Base-by-base conservation (phyloP, 2,329 filamentous ascomycete genomes). In the Colletotrichum orbiculare region DNA sequence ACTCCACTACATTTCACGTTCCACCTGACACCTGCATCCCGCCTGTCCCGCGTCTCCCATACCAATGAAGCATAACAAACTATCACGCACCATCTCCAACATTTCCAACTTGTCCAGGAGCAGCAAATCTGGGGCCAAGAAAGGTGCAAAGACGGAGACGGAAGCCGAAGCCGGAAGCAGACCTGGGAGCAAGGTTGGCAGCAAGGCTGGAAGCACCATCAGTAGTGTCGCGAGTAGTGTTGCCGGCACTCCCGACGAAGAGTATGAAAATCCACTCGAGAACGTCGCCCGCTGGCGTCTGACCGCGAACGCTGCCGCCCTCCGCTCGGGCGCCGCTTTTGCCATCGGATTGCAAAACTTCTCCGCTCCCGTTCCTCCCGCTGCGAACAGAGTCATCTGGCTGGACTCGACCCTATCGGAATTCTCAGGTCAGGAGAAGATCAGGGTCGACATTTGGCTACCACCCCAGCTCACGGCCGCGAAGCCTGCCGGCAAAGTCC, bases 371-470 rank as follows among this genome's bases (percentile, higher is more conserved):
- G 74, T 76, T 10, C 77, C 79, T 2, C 79, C 78, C 3, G 72
- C 74, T 42, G 77, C 77, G 10, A 75, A 77, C 37, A 71, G 73
- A 55, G 77, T 77, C 15, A 71, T 83, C 17, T 82, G 74, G 71
- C 73, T 82, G 4, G 79, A 83, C 69, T 78, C 81, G 10, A 82
- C 79, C 9, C 69, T 82, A 8, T 77, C 79, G 5, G 68, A 72
- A 42, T 73, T 68, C 56, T 73, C 73, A 53, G 79, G 76, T 37
- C 73, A 71, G 37, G 72, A 74, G 35, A 80, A 78, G 70, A 79
- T 82, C 71, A 78, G 78, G 68, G 78, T 83, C 34, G 83, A 86
- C 73, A 80, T 86, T 46, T 79, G 79, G 79, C 74, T 74, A 25
- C 76, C 63, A 34, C 63, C 63, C 13, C 53, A 43, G 9, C 56